Base-by-base conservation (phyloP, 2,329 filamentous ascomycete species). In the Diaporthe caulivora region DNA sequence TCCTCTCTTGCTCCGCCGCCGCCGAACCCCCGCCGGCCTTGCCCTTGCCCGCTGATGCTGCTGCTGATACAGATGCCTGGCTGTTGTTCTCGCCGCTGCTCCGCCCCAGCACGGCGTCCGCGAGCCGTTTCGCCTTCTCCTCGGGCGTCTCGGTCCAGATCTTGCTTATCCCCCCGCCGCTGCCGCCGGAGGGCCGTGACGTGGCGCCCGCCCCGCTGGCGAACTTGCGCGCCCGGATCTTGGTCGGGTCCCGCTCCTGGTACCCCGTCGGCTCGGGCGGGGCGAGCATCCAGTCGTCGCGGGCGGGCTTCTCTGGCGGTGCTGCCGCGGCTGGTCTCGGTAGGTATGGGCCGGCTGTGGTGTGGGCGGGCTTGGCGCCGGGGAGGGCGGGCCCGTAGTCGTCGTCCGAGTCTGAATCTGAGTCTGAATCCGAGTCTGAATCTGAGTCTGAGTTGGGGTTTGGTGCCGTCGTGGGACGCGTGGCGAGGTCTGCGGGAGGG, bases 121-220 rank as follows among this genome's bases (percentile, higher is more conserved):
- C 92, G 29, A 98, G 84, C 51, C 94, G 89, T 82, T 93, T 92
- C 73, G 94, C 90, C 82, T 97, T 97, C 83, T 98, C 90, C 80
- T 96, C 94, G 0, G 95, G 94, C 11, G 95, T 98, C 82, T 98
- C 96, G 0, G 94, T 95, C 96, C 96, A 98, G 55, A 96, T 91
- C 29, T 90, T 91, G 79, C 90, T 89, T 58, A 94, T 87, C 75
- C 85, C 85, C 24, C 74, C 74, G 0, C 81, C 78, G 5, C 81
- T 80, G 3, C 84, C 81, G n/a, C 82, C 82, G 17, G 85, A 84
- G 5, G 72, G 57, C 42, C 73, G 51, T 37, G 73, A 57, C 8
- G 73, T 55, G 31, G 71, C 73, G 18, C 64, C 68, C 21, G 65
- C 71, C 17, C 89, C 88, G 49, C 93, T 93, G 68, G 94, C 92